phyloP scores from a whole-genome alignment of 768 basidiomycete species.

The Boletus tomentosulus region DNA sequence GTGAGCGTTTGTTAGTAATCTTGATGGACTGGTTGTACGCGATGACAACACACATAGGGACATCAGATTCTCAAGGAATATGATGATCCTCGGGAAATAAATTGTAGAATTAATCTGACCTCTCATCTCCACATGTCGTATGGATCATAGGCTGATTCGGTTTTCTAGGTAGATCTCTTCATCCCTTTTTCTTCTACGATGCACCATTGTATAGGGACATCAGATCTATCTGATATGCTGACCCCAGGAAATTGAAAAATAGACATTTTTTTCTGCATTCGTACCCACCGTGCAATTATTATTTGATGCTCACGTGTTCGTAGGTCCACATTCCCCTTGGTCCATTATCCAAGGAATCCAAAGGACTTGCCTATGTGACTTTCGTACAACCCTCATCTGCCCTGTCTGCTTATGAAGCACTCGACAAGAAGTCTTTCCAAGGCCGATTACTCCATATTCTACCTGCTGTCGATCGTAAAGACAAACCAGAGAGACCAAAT shows the following conservation, averaged over 20 bases:
- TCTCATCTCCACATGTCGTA: not conserved
- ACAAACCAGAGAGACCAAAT: slow-evolving; percentile 41
- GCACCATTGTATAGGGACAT: slow-evolving; percentile 41
- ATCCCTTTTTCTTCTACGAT: not conserved
- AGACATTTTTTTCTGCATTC: slow-evolving; percentile 40
- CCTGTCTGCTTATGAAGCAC: slow-evolving; percentile 64
- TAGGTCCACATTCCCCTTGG: slow-evolving; percentile 60
- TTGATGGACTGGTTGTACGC: slow-evolving; percentile 7
- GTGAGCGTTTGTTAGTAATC: slow-evolving; percentile 39
- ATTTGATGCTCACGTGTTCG: slow-evolving; percentile 1
- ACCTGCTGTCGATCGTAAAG: slow-evolving; percentile 69
- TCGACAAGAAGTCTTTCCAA: slow-evolving; percentile 86
- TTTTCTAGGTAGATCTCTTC: slow-evolving; percentile 10
- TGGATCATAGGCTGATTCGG: not conserved
- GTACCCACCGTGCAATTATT: not conserved
- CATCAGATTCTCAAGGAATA: slow-evolving; percentile 36
- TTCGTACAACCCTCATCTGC: slow-evolving; percentile 46
- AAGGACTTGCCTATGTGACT: slow-evolving; percentile 62
- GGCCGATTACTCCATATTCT: slow-evolving; percentile 90
- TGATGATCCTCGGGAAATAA: slow-evolving; percentile 40
- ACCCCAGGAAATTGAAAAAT: slow-evolving; percentile 52
- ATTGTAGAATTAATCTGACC: slow-evolving; percentile 51
- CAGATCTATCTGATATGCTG: slow-evolving; percentile 47
- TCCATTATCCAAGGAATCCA: slow-evolving; percentile 40
- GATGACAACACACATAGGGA: slow-evolving; percentile 38